These are phyloP conservation scores for Protea cynaroides DNA, from an alignment of 164 flowering plant species.

Conservation along the genomic window DNA sequence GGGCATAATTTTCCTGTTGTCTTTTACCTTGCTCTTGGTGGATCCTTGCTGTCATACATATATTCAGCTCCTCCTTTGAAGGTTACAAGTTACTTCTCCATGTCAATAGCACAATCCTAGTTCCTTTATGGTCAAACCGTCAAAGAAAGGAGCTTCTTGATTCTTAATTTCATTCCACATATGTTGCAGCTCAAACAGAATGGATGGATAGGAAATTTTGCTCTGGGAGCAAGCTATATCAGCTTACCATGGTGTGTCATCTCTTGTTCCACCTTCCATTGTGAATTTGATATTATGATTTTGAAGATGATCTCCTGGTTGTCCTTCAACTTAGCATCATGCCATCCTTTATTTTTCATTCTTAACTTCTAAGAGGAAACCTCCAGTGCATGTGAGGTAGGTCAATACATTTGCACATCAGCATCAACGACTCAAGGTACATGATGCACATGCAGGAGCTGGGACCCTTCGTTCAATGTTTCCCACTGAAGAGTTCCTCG, in stretches of 20 bases:
- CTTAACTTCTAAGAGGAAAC: background rate
- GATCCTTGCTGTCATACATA: constrained; percentile 80
- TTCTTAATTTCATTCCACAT: background rate
- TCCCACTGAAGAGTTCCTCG: too few relatives aligned
- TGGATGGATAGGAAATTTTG: constrained; percentile 98
- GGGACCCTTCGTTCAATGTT: too few relatives aligned
- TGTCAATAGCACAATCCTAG: background rate
- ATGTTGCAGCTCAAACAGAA: constrained; percentile 85
- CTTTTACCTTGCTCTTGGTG: constrained; percentile 90
- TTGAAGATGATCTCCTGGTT: background rate
- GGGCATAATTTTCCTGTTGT: constrained; percentile 74
- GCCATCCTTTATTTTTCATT: background rate
- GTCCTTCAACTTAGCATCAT: background rate
- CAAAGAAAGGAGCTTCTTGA: background rate
- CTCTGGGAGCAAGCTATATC: constrained; percentile 93
- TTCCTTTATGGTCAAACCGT: constrained; percentile 7
- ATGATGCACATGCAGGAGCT: background rate
- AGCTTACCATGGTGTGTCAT: constrained; percentile 82
- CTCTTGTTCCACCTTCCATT: constrained; percentile 3
- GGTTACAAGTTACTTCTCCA: constrained; percentile 33
- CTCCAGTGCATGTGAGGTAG: background rate
- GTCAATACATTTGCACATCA: too few relatives aligned
- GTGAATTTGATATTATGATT: background rate
- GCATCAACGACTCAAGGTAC: too few relatives aligned
- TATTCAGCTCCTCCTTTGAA: constrained; percentile 97